Percentiles rank a stretch among this genome's conserved stretches.
These are phyloP conservation scores for Ochetophila trinervis DNA, from an alignment of 306 rosid genomes.

Conservation along the genomic window DNA sequence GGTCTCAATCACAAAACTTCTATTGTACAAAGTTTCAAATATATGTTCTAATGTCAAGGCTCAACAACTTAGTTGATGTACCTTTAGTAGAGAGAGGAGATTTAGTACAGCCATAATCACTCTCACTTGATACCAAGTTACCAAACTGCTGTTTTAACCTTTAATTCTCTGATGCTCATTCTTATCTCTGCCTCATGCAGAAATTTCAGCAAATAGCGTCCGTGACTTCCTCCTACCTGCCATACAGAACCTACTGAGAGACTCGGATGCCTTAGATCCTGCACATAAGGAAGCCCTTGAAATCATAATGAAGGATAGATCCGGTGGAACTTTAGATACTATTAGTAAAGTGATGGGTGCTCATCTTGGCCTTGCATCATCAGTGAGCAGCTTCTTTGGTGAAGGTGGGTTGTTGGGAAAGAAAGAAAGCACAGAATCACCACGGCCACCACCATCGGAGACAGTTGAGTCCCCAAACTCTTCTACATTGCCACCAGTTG, in stretches of 20 bases:
- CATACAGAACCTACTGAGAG: conserved; percentile 76
- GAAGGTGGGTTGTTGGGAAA: conserved; percentile 82
- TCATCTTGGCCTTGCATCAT: conserved; percentile 79
- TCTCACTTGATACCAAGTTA: neutral
- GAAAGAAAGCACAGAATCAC: conserved; percentile 54
- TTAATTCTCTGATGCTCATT: conserved; percentile 17
- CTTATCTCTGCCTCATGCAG: conserved; percentile 39
- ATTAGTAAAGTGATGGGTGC: conserved; percentile 96
- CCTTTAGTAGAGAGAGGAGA: neutral
- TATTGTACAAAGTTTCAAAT: neutral
- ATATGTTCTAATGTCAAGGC: neutral
- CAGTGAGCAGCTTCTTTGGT: conserved; percentile 78
- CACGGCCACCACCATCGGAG: conserved; percentile 29
- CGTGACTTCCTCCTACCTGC: conserved; percentile 80
- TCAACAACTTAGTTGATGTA: neutral
- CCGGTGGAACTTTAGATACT: conserved; percentile 85
- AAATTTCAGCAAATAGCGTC: conserved; percentile 65
- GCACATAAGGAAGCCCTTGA: conserved; percentile 99
- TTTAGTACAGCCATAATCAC: neutral
- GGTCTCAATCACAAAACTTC: neutral
- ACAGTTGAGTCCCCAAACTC: conserved; percentile 47
- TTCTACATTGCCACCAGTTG: conserved; percentile 30
- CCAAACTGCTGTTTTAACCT: neutral
- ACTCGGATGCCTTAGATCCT: conserved; percentile 82
- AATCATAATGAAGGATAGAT: conserved; percentile 89